Percentiles rank a stretch among this genome's conserved stretches.
Evolutionary conservation across 768 basidiomycete species (phyloP).

Genomic region (Tricholomella constricta): DNA sequence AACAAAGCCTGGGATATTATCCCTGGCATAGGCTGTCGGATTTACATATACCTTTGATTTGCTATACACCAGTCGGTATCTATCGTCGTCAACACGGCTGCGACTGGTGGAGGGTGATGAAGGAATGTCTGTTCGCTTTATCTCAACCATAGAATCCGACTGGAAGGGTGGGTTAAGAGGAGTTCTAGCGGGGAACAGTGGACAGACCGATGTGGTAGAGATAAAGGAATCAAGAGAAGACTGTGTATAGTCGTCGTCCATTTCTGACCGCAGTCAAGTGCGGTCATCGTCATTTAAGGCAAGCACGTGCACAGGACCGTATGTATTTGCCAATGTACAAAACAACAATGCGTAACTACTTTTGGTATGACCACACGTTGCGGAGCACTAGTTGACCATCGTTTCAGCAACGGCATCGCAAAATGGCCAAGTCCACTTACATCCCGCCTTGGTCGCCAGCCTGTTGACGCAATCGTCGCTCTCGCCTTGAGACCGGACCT

Average conservation of each 20-base stretch:
- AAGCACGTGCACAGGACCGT: conserved; percentile 3
- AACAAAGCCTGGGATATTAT: conserved; percentile 94
- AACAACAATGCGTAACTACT: conserved; percentile 44
- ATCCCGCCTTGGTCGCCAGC: conserved; percentile 90
- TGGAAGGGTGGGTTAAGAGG: conserved; percentile 18
- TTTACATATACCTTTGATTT: conserved; percentile 97
- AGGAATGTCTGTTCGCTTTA: conserved; percentile 46
- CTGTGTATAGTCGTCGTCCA: conserved; percentile 19
- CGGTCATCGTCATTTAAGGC: conserved; percentile 8
- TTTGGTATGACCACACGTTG: conserved; percentile 95
- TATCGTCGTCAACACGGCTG: conserved; percentile 54
- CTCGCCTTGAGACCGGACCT: conserved; percentile 94
- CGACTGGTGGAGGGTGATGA: conserved; percentile 18
- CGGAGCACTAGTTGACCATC: conserved; percentile 70
- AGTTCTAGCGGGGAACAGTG: neutral
- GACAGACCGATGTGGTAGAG: conserved; percentile 50
- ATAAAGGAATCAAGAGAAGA: conserved; percentile 48
- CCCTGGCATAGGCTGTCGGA: conserved; percentile 87
- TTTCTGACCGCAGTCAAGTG: conserved; percentile 16
- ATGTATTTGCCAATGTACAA: conserved; percentile 14
- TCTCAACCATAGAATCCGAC: conserved; percentile 77
- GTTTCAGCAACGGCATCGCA: neutral
- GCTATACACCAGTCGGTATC: conserved; percentile 78
- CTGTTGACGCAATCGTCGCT: conserved; percentile 96
- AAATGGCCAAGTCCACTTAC: conserved; percentile 54